Base-by-base conservation (phyloP, 306 rosid species). In the Calophaca sinica region DNA sequence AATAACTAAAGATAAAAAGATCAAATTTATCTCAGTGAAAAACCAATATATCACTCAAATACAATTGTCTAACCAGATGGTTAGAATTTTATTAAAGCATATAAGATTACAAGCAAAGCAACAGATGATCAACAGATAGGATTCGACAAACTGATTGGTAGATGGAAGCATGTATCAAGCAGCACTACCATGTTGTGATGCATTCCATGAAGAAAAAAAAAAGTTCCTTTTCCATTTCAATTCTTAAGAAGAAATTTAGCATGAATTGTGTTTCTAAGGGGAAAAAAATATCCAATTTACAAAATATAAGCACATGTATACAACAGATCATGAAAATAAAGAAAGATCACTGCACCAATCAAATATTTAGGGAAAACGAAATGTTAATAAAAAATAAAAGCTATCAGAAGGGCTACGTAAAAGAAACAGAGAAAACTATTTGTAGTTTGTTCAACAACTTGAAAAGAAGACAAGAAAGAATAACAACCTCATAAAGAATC, bases 361-460 rank as follows among this genome's bases (percentile, higher is more conserved):
- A 36, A 49, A 5, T 11, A 54, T 54, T 8, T 32, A 60, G 5
- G 26, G 3, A 55, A 9, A 57, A 28, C 8, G 26, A 12, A 48
- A 49, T 29, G 59, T 33, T 55, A 58, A 15, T 7, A 59, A 39
- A 39, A 69, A 36, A 57, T 5, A 57, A 70, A 38, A 28, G 28
- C 26, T 29, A 52, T 32, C 29, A 28, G 11, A 57, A 46, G 39
- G 8, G 64, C 14, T 36, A 68, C 11, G 7, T 39, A 10, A 26
- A 69, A 64, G 66, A 50, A 68, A 74, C 68, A 49, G 50, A 13
- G 10, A 42, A 68, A 72, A 80, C 39, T 58, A 73, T 12, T 28
- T 10, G 35, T 72, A 66, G 20, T 48, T 54, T 44, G 48, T 0
- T 5, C 50, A 64, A 59, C 50, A 63, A 72, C 33, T 29, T 29